Percentiles rank a stretch among this genome's conserved stretches.
phyloP scores from a whole-genome alignment of 2,329 filamentous ascomycete genomes.

The Hymenoscyphus occultus region DNA sequence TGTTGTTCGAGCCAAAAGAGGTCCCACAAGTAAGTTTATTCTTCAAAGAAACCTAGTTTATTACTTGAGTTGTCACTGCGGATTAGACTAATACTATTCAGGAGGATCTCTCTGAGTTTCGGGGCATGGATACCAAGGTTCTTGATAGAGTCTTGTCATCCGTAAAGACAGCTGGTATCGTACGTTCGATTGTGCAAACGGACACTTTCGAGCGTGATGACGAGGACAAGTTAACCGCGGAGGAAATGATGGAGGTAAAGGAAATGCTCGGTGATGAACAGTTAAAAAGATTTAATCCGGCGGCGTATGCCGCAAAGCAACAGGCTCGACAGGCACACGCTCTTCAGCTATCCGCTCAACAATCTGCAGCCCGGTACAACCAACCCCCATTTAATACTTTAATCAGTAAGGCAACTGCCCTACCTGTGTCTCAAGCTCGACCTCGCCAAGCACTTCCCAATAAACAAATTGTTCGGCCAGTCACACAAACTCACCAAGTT shows the following conservation, averaged over 20 bases:
- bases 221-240: constrained; percentile 56
- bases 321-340: background rate
- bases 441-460: background rate
- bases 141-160: constrained; percentile 60
- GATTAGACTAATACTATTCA: constrained; percentile 31
- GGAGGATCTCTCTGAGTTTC: constrained; percentile 50
- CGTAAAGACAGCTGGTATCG: constrained; percentile 43
- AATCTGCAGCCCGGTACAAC: background rate
- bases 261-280: constrained; percentile 40
- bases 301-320: constrained; percentile 13
- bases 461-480: background rate
- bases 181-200: constrained; percentile 60
- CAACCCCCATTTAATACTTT: background rate
- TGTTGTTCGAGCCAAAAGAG: constrained; percentile 57
- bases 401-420: background rate
- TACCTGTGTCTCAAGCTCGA: background rate
- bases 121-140: constrained; percentile 57
- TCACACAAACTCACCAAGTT: background rate
- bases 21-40: constrained; percentile 32
- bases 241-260: constrained; percentile 57
- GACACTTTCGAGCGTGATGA: constrained; percentile 74
- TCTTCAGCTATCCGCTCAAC: background rate
- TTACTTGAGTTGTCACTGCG: background rate
- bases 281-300: constrained; percentile 30
- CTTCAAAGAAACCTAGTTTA: background rate